These are phyloP conservation scores for Peribolospora kevripleyi DNA, from an alignment of 768 basidiomycete genomes.

Conservation along the genomic window DNA sequence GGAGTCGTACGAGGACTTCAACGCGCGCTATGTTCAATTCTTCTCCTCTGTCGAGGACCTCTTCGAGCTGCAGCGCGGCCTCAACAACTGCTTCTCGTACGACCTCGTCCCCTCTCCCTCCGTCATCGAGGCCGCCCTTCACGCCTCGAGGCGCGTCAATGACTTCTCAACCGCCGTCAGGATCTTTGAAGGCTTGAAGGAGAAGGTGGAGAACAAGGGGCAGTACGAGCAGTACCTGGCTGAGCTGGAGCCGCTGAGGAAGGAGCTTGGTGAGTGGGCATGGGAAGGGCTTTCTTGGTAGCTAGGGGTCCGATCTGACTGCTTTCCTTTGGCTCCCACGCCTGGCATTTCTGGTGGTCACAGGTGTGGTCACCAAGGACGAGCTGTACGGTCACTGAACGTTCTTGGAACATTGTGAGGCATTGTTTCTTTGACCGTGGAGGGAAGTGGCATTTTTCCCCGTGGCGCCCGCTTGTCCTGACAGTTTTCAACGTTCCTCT, in stretches of 20 bases:
- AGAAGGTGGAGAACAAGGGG: conserved; percentile 91
- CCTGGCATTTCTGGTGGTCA: not conserved
- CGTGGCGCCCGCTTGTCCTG: too few relatives aligned
- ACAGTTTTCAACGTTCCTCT: too few relatives aligned
- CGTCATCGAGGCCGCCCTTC: conserved; percentile 67
- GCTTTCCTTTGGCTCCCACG: not conserved
- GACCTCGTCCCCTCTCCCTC: conserved; percentile 70
- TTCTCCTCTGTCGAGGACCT: conserved; percentile 82
- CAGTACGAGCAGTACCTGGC: conserved; percentile 86
- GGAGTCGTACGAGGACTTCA: conserved; percentile 85
- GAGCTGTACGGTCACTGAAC: conserved; percentile 32
- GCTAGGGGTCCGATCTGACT: not conserved
- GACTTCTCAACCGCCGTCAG: conserved; percentile 94
- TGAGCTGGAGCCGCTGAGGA: conserved; percentile 62
- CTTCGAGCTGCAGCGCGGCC: conserved; percentile 93
- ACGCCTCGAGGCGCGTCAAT: conserved; percentile 71
- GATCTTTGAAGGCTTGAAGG: conserved; percentile 81
- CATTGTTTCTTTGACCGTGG: too few relatives aligned
- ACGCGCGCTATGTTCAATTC: conserved; percentile 75
- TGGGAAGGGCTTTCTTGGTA: not conserved
- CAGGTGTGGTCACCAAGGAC: conserved; percentile 39
- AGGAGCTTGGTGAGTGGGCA: conserved; percentile 58
- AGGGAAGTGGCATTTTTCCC: too few relatives aligned
- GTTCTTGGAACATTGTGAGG: too few relatives aligned
- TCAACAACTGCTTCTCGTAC: conserved; percentile 99